Evolutionary conservation across 257 asterid species (phyloP), one percentile per base, ranked within the genome.

Genomic region (Ocimum tenuiflorum): DNA sequence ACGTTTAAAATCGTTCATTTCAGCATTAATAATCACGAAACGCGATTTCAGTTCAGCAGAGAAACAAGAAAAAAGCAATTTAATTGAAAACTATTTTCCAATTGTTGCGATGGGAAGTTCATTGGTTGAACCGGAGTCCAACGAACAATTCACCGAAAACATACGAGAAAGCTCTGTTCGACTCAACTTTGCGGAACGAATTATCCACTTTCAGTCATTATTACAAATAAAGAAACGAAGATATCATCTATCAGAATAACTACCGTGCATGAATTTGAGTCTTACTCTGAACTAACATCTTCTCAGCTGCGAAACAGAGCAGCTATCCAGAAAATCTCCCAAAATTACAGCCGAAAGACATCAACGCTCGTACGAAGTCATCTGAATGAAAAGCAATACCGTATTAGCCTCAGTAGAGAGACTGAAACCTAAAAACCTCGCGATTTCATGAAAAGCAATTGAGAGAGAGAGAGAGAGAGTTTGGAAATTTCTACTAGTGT

Each of bases 401-500:
- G 19, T 13, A 18, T 10, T 36, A 38, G 41, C 41, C 8, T 35
- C 13, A 38, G 10, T 38, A 11, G 3, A 55, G 64, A 60, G 52
- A 19, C 24, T 10, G 13, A 13, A 18, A 60, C 72, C 33, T 10
- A 8, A 61, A 59, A 58, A 49, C 7, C 72, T 77, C 46, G 71
- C 78, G 64, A 50, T 50, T 62, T n/a, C n/a, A 47, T 10, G 54
- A 62, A 18, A 50, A 55, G 35, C 29, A 57, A 36, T 48, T 19
- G 52, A 13, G 50, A 0, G 50, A 54, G 36, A n/a, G 50, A 18
- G 68, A 2, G 49, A 13, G 39, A 15, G 13, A 33, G 4, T 23
- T 9, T 9, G 10, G 31, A 8, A 31, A 42, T 20, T 33, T n/a
- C 35, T 3, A 10, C 43, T 33, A 3, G 0, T 20, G 20, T 24